Percentiles rank a stretch among this genome's conserved stretches.
Conservation (phyloP, 75 land plant genomes). For the Pseudotsuga menziesii region DNA sequence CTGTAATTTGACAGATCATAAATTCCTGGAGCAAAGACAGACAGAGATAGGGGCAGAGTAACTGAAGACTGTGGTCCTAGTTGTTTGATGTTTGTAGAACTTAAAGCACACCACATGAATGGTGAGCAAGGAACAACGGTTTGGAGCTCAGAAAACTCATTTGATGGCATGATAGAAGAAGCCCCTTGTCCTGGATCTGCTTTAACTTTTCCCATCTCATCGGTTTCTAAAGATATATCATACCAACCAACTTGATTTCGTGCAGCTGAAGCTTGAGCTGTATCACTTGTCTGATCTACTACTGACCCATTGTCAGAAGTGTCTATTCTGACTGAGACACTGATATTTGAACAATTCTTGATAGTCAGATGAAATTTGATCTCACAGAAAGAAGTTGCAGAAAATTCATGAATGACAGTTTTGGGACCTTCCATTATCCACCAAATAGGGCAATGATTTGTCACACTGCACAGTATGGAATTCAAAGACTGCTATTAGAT, state of each 20-base stretch:
- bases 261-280: conserved; percentile 15
- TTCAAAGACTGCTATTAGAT: not conserved
- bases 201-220: conserved; percentile 16
- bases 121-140: conserved; percentile 16
- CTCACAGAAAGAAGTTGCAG: conserved; percentile 50
- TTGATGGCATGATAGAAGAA: conserved; percentile 9
- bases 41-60: conserved; percentile 58
- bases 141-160: conserved; percentile 21
- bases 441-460: conserved; percentile 53
- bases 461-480: conserved; percentile 33
- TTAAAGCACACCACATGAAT: conserved; percentile 76
- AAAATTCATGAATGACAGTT: conserved; percentile 60
- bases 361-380: conserved; percentile 47
- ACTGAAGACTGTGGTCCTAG: conserved; percentile 39
- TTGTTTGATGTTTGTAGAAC: conserved; percentile 39
- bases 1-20: conserved; percentile 77
- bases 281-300: conserved; percentile 8
- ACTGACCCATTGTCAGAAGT: conserved; percentile 36
- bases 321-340: conserved; percentile 38
- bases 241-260: conserved; percentile 54
- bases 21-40: conserved; percentile 81
- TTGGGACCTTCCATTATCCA: conserved; percentile 89
- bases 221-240: conserved; percentile 36
- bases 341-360: conserved; percentile 48
- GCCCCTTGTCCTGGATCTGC: conserved; percentile 20